phyloP scores from a whole-genome alignment of 2,329 filamentous ascomycete species.

The Acephala macrosclerotiorum region DNA sequence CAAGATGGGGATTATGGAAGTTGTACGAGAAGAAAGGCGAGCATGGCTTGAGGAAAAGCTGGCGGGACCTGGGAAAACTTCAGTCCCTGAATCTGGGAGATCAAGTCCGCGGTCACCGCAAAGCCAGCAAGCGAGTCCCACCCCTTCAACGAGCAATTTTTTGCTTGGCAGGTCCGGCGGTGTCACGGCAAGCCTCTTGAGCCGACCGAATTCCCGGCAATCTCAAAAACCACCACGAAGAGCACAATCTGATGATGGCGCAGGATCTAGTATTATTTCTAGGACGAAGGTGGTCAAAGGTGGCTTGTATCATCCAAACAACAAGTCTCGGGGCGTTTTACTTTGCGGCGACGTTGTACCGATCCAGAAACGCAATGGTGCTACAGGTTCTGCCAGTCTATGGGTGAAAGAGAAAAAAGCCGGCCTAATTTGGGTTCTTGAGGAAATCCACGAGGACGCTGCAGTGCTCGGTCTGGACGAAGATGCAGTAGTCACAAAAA shows the following conservation, averaged over 20 bases:
- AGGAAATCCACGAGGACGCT: constrained; percentile 96
- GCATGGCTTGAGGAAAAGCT: constrained; percentile 91
- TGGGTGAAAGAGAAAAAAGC: constrained; percentile 99
- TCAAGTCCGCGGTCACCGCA: constrained; percentile 32
- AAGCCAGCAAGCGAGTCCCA: constrained; percentile 41
- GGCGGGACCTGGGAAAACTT: constrained; percentile 64
- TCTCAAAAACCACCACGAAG: constrained; percentile 54
- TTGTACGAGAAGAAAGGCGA: constrained; percentile 88
- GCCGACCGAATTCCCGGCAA: constrained; percentile 71
- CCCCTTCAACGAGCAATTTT: constrained; percentile 53
- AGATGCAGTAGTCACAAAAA: constrained; percentile 73
- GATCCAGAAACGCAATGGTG: constrained; percentile 93
- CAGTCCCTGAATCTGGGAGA: constrained; percentile 32
- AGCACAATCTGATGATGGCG: constrained; percentile 70
- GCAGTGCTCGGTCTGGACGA: constrained; percentile 80
- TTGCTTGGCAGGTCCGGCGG: constrained; percentile 73
- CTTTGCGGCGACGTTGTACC: constrained; percentile 98
- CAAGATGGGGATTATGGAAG: constrained; percentile 93
- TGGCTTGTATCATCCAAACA: constrained; percentile 64
- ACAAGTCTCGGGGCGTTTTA: constrained; percentile 85
- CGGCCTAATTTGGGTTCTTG: constrained; percentile 95
- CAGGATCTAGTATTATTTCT: constrained; percentile 52
- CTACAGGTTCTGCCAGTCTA: constrained; percentile 88
- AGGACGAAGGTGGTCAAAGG: constrained; percentile 57
- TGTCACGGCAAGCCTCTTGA: constrained; percentile 87